phyloP scores from a whole-genome alignment of 2,329 filamentous ascomycete species.

The Gnomoniopsis sp. region DNA sequence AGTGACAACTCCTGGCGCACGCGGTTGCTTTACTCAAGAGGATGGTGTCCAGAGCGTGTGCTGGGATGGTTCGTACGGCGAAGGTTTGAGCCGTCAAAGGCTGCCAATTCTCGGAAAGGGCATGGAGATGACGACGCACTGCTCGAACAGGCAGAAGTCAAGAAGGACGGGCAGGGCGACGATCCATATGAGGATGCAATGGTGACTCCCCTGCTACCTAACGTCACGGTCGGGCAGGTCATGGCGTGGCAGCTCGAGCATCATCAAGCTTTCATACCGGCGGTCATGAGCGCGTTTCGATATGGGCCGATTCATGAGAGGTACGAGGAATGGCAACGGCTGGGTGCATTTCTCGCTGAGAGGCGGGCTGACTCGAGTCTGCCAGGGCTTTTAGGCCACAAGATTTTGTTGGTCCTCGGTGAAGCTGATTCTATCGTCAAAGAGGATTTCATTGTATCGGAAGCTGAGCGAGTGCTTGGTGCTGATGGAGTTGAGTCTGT shows the following conservation, averaged over 20 bases:
- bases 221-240: slow-evolving; percentile 57
- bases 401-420: slow-evolving; percentile 64
- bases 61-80: slow-evolving; percentile 50
- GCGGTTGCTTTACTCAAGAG: slow-evolving; percentile 59
- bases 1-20: slow-evolving; percentile 40
- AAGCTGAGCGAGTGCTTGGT: slow-evolving; percentile 56
- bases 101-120: slow-evolving; percentile 33
- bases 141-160: slow-evolving; percentile 7
- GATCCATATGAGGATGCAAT: slow-evolving; percentile 41
- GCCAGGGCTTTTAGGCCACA: slow-evolving; percentile 38
- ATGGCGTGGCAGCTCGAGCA: slow-evolving; percentile 67
- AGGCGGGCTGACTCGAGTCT: slow-evolving; percentile 29
- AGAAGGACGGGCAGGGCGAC: slow-evolving; percentile 28
- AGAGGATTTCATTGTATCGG: slow-evolving; percentile 60
- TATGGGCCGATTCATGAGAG: slow-evolving; percentile 67
- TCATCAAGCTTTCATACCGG: slow-evolving; percentile 64
- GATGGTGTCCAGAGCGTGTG: slow-evolving; percentile 56
- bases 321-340: slow-evolving; percentile 56
- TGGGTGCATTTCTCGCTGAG: slow-evolving; percentile 47
- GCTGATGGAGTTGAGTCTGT: slow-evolving; percentile 53
- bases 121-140: slow-evolving; percentile 33
- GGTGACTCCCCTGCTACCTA: slow-evolving; percentile 48
- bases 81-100: slow-evolving; percentile 41
- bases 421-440: slow-evolving; percentile 64
- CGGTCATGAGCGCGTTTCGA: slow-evolving; percentile 69